Percentiles rank a stretch among this genome's conserved stretches.
These are phyloP conservation scores for Smithsoniella earleae DNA, from an alignment of 163 green algal species.

Conservation along the genomic window DNA sequence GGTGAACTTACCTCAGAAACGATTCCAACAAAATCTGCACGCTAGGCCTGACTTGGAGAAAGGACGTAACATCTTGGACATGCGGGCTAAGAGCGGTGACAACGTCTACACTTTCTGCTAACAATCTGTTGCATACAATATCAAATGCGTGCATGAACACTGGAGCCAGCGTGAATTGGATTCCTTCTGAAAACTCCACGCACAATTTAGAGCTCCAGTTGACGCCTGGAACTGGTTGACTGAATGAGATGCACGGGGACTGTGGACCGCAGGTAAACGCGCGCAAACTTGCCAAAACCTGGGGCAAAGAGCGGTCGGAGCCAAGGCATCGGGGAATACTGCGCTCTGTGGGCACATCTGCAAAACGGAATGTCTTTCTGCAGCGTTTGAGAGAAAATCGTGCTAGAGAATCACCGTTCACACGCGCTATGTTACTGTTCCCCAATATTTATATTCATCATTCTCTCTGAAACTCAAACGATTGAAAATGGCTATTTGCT, in stretches of 20 bases:
- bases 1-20: constrained; percentile 4
- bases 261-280: constrained; percentile 5
- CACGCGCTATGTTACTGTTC: background rate
- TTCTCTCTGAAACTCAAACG: background rate
- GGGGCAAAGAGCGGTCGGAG: background rate
- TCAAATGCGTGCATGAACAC: constrained; percentile 29
- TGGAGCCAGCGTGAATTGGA: background rate
- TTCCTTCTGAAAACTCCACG: background rate
- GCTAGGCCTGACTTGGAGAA: background rate
- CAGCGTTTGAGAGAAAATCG: background rate
- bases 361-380: background rate
- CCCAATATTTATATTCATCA: background rate
- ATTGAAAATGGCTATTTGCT: background rate
- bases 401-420: background rate
- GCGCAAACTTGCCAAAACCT: background rate
- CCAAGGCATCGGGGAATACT: background rate
- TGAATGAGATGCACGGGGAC: background rate
- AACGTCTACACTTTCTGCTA: constrained; percentile 16
- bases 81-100: background rate
- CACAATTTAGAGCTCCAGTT: constrained; percentile 19
- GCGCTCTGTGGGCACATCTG: background rate
- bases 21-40: constrained; percentile 17
- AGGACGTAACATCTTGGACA: constrained; percentile 7
- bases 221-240: constrained; percentile 6
- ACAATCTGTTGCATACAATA: constrained; percentile 21